These are phyloP conservation scores for Clavispora carvajalis DNA, from an alignment of 805 yeast species.

Conservation along the genomic window DNA sequence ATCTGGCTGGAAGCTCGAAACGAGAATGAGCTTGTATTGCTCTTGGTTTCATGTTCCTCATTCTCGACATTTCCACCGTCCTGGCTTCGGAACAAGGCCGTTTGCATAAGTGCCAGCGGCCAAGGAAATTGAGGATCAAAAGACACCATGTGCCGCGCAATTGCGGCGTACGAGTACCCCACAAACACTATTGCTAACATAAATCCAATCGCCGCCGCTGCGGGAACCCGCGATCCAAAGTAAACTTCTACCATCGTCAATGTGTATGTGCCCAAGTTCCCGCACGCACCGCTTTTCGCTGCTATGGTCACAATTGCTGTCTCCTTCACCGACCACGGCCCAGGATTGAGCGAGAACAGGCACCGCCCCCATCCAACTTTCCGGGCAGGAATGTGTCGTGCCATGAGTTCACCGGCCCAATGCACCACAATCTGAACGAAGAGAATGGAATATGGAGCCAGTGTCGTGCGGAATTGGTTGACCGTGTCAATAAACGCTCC, in stretches of 20 bases:
- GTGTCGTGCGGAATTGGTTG: constrained; percentile 39
- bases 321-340: constrained; percentile 54
- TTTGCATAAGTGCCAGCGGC: constrained; percentile 49
- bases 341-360: constrained; percentile 40
- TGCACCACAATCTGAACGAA: constrained; percentile 48
- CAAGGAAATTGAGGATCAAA: constrained; percentile 47
- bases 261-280: constrained; percentile 45
- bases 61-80: too few species aligned
- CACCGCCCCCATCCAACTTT: constrained; percentile 15
- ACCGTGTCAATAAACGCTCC: constrained; percentile 40
- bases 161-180: constrained; percentile 50
- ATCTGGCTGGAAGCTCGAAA: too few species aligned
- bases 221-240: constrained; percentile 31
- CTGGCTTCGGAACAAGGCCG: constrained; percentile 25
- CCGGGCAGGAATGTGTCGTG: constrained; percentile 34
- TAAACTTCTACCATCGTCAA: constrained; percentile 43
- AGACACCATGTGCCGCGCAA: constrained; percentile 40
- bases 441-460: constrained; percentile 47
- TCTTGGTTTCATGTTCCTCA: not conserved
- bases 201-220: constrained; percentile 34
- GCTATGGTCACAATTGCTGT: constrained; percentile 48
- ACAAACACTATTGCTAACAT: constrained; percentile 50
- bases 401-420: constrained; percentile 44
- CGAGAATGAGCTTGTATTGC: not conserved
- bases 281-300: constrained; percentile 50